Evolutionary conservation across 1,139 yeast genomes (phyloP).

Genomic region (Hansenula lynferdii): DNA sequence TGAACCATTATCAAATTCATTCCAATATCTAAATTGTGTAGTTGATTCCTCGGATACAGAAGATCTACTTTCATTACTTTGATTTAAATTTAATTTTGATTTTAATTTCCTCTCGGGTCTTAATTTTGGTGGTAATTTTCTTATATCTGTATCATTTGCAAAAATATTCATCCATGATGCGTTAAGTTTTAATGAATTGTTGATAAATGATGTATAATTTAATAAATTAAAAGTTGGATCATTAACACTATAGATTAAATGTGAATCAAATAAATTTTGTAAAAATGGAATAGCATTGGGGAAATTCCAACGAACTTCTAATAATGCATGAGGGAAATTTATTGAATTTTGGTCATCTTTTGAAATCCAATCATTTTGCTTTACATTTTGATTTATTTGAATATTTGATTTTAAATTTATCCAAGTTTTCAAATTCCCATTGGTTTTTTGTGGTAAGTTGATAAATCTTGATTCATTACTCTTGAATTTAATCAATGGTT

Average conservation of each 20-base stretch:
- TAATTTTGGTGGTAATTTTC: constrained; percentile 29
- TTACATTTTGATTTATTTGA: constrained; percentile 13
- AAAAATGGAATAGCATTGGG: constrained; percentile 9
- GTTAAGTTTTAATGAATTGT: constrained; percentile 12
- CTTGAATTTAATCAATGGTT: constrained; percentile 40
- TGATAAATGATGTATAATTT: constrained; percentile 25
- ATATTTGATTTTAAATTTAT: constrained; percentile 30
- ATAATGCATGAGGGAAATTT: constrained; percentile 33
- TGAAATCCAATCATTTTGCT: constrained; percentile 20
- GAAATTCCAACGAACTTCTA: constrained; percentile 14
- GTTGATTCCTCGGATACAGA: constrained; percentile 26
- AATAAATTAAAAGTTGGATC: constrained; percentile 27
- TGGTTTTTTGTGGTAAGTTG: constrained; percentile 6
- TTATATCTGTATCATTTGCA: constrained; percentile 26
- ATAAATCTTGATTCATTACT: constrained; percentile 46
- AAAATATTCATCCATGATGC: constrained; percentile 29
- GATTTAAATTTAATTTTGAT: neutral
- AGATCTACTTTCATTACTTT: constrained; percentile 7
- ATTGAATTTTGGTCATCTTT: constrained; percentile 14
- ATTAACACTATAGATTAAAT: constrained; percentile 29
- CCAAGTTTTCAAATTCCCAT: constrained; percentile 23
- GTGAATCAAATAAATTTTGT: constrained; percentile 25
- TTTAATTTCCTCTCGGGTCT: neutral
- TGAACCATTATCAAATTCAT: constrained; percentile 66
- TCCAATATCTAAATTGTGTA: constrained; percentile 54